Base-by-base conservation (phyloP, 179 eudicot species). In the Camellia oleifera region DNA sequence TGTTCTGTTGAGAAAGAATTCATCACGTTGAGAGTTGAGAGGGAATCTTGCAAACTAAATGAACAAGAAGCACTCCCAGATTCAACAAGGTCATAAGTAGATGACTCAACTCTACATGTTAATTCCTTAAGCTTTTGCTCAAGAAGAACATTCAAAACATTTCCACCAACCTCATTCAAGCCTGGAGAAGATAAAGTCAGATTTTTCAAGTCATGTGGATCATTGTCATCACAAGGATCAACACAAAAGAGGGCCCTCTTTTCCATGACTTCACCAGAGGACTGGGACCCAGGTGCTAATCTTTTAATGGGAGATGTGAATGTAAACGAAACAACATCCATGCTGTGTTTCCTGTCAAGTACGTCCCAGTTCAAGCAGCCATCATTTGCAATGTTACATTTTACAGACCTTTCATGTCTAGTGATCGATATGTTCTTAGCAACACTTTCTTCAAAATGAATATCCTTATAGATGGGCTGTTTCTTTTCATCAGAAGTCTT, bases 281-380 rank as follows among this genome's bases (percentile, higher is more conserved):
- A 75, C 61, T 48, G 82, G 1, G 91, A 86, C 58, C 81, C 87
- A 48, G 82, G 66, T 9, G 61, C 77, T 53, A 94, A 23, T 82
- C 88, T 90, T 79, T 92, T 94, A 40, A 94, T 91, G n/a, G 99
- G 99, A 68, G 99, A 94, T 11, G 93, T 92, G 77, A 96, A 96
- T 13, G 97, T 96, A 87, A 96, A 96, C 7, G 98, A 96, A 75
- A 96, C 92, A 64, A 94, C 97, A 88, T 96, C 95, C 87, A 89
- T 86, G 80, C 85, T 84, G 77, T 56, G 84, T 85, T 84, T 88
- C 90, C 82, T 81, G 40, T 86, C 88, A 77, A 80, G 83, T 79
- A 65, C 68, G 66, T 86, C 90, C 89, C 87, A 84, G 4, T 79
- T 86, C 58, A 81, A 69, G 56, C 74, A 77, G 64, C 84, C 87